Conservation (phyloP, 78 protist species). For the Guillardia theta region DNA sequence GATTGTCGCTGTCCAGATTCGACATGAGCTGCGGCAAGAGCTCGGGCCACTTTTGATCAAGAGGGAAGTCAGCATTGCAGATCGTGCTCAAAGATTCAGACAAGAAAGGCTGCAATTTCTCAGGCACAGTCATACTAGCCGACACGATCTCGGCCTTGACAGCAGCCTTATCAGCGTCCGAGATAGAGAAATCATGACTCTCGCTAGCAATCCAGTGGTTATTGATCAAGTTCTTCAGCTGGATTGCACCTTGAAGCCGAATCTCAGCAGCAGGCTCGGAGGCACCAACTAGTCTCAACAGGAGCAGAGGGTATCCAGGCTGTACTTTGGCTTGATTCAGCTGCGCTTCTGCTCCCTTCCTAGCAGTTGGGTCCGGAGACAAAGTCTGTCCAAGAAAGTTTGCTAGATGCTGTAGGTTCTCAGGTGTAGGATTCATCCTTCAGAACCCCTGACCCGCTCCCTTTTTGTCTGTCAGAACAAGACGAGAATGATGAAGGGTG, state of each 20-base stretch:
- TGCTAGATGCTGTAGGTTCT: background rate
- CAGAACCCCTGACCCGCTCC: too few relatives aligned
- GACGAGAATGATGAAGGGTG: too few relatives aligned
- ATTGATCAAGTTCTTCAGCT: background rate
- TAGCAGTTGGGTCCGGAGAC: background rate
- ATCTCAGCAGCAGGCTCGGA: background rate
- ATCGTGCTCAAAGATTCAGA: conserved; percentile 43
- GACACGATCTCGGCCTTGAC: background rate
- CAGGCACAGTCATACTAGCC: background rate
- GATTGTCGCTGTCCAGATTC: background rate
- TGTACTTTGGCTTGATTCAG: background rate
- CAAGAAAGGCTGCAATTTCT: conserved; percentile 11
- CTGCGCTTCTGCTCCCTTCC: background rate
- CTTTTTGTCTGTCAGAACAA: too few relatives aligned
- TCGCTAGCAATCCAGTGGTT: background rate
- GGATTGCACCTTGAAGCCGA: conserved; percentile 1
- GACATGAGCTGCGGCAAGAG: conserved; percentile 3
- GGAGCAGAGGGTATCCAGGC: background rate
- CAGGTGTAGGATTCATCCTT: background rate
- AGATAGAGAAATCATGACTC: background rate
- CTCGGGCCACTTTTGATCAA: background rate
- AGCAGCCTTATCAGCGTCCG: background rate
- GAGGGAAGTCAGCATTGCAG: conserved; percentile 43
- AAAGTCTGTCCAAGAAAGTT: background rate
- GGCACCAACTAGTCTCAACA: background rate